phyloP scores from a whole-genome alignment of 805 yeast genomes.

The Peterozyma toletana region DNA sequence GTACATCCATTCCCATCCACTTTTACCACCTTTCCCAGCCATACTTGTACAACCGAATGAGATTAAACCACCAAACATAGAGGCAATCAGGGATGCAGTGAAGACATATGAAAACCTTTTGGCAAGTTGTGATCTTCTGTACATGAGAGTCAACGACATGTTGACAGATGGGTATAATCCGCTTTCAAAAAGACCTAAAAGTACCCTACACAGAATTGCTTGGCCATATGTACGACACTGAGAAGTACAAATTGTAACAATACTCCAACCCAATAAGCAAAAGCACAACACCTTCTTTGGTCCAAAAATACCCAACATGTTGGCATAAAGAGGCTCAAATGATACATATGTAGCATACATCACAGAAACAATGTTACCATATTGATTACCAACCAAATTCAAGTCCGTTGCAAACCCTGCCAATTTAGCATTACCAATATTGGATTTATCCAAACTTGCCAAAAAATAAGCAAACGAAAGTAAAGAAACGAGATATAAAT shows the following conservation, averaged over 20 bases:
- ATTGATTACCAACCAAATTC: constrained; percentile 29
- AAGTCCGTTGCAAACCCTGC: constrained; percentile 42
- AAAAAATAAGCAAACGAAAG: constrained; percentile 34
- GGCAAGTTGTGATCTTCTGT: constrained; percentile 41
- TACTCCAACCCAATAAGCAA: constrained; percentile 28
- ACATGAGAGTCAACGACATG: constrained; percentile 38
- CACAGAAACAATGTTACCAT: constrained; percentile 35
- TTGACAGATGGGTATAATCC: constrained; percentile 43
- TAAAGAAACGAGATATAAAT: constrained; percentile 33
- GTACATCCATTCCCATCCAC: constrained; percentile 39
- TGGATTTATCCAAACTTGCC: constrained; percentile 45
- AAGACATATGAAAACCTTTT: constrained; percentile 40
- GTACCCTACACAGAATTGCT: constrained; percentile 36
- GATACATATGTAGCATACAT: constrained; percentile 39
- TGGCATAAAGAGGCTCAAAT: constrained; percentile 29
- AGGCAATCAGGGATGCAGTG: constrained; percentile 44
- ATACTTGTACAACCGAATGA: constrained; percentile 33
- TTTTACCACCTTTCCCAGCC: constrained; percentile 11
- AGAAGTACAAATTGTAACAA: constrained; percentile 33
- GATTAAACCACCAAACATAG: constrained; percentile 51
- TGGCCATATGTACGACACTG: constrained; percentile 34
- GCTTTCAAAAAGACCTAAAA: constrained; percentile 46
- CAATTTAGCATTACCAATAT: constrained; percentile 51
- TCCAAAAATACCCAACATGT: constrained; percentile 28
- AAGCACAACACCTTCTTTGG: constrained; percentile 18